phyloP scores from a whole-genome alignment of 192 early-diverging fungal genomes.

The Backusella sp. region DNA sequence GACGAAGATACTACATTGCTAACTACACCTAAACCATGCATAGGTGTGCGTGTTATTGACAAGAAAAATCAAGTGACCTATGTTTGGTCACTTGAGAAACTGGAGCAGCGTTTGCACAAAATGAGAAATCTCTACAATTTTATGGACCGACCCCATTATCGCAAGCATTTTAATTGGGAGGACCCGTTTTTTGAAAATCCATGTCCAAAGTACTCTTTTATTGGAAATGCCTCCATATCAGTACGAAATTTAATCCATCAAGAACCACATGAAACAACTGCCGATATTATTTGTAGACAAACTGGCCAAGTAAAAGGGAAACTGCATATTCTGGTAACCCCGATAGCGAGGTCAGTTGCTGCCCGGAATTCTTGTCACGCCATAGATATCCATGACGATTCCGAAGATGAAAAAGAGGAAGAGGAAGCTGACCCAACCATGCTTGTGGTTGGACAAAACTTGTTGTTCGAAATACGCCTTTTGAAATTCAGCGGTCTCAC shows the following conservation, averaged over 20 bases:
- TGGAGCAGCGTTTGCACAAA: slow-evolving; percentile 33
- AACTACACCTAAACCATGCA: slow-evolving; percentile 43
- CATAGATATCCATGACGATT: neutral
- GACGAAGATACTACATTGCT: slow-evolving; percentile 47
- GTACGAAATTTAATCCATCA: slow-evolving; percentile 44
- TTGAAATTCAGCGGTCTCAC: slow-evolving; percentile 56
- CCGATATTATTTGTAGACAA: slow-evolving; percentile 41
- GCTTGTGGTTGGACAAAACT: slow-evolving; percentile 45
- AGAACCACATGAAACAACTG: slow-evolving; percentile 38
- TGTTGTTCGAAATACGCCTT: slow-evolving; percentile 66
- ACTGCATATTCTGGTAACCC: slow-evolving; percentile 41
- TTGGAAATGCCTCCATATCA: slow-evolving; percentile 45
- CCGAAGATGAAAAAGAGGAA: slow-evolving; percentile 15
- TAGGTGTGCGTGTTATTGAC: slow-evolving; percentile 58
- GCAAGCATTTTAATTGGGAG: slow-evolving; percentile 59
- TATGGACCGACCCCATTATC: slow-evolving; percentile 53
- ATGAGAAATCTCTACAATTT: slow-evolving; percentile 57
- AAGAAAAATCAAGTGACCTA: slow-evolving; percentile 52
- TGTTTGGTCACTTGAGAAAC: slow-evolving; percentile 43
- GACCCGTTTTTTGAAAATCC: slow-evolving; percentile 65
- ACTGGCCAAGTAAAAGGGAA: slow-evolving; percentile 45
- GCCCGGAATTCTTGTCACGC: neutral
- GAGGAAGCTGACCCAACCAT: neutral
- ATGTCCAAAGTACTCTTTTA: slow-evolving; percentile 49
- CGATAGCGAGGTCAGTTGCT: slow-evolving; percentile 28